A percentile compares a stretch with the other conserved stretches of the same genome.
Conservation (phyloP, 2,329 filamentous ascomycete species). For the Teratosphaeria gauchensis region DNA sequence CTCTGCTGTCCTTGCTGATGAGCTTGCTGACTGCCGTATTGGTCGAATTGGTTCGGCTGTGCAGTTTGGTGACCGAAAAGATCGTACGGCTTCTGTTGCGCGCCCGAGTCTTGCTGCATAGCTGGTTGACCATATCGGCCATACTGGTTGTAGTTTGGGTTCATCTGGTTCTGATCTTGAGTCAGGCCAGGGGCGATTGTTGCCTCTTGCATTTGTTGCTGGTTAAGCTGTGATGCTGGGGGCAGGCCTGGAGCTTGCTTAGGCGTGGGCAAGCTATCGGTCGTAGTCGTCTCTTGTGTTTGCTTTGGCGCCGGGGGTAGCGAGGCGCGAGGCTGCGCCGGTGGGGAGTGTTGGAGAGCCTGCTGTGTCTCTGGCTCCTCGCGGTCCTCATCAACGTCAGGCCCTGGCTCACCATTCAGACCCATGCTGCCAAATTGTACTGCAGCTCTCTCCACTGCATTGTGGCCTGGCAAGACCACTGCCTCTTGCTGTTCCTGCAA, state of each 20-base stretch:
- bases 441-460: slow-evolving; percentile 82
- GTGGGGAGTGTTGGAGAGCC: slow-evolving; percentile 84
- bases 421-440: slow-evolving; percentile 97
- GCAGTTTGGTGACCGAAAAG: slow-evolving; percentile 67
- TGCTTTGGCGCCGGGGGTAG: slow-evolving; percentile 61
- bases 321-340: slow-evolving; percentile 73
- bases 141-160: slow-evolving; percentile 52
- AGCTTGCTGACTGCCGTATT: slow-evolving; percentile 44
- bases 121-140: slow-evolving; percentile 58
- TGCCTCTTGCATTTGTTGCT: slow-evolving; percentile 29
- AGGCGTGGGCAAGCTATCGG: slow-evolving; percentile 38
- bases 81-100: slow-evolving; percentile 75
- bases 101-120: slow-evolving; percentile 45
- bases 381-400: slow-evolving; percentile 83
- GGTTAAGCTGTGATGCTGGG: slow-evolving; percentile 47
- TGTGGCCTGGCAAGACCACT: slow-evolving; percentile 95
- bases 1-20: slow-evolving; percentile 48
- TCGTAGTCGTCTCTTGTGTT: slow-evolving; percentile 30
- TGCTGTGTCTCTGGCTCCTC: slow-evolving; percentile 95
- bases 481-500: slow-evolving; percentile 93
- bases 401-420: slow-evolving; percentile 64
- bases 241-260: slow-evolving; percentile 51
- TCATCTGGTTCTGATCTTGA: slow-evolving; percentile 36
- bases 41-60: slow-evolving; percentile 38
- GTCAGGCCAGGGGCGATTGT: slow-evolving; percentile 44